A percentile compares a stretch with the other conserved stretches of the same genome.
Conservation (phyloP, 768 basidiomycete species). For the Suillus spraguei region DNA sequence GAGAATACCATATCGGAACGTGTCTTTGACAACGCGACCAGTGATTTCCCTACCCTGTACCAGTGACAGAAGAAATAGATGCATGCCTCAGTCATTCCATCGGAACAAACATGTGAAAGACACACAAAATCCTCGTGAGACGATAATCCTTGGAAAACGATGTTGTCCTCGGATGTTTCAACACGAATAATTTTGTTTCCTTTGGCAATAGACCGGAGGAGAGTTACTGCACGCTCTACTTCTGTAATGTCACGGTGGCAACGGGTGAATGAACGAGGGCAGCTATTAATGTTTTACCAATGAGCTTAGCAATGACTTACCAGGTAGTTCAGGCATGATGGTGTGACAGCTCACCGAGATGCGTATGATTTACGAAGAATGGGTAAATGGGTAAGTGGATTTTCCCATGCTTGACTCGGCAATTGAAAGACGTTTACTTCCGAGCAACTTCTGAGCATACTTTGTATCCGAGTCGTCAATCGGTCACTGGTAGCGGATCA, state of each 20-base stretch:
- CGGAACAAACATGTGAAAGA: constrained; percentile 1
- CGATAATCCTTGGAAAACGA: constrained; percentile 62
- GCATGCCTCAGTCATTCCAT: constrained; percentile 11
- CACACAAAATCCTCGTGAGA: constrained; percentile 65
- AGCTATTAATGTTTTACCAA: neutral
- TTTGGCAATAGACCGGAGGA: constrained; percentile 52
- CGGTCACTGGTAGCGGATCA: neutral
- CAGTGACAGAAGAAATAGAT: constrained; percentile 5
- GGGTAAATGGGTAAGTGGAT: neutral
- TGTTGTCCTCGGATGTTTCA: constrained; percentile 57
- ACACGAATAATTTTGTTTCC: constrained; percentile 59
- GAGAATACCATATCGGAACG: constrained; percentile 51
- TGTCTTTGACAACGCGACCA: constrained; percentile 48
- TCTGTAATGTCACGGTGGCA: constrained; percentile 40
- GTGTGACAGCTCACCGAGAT: neutral
- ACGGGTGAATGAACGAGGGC: neutral
- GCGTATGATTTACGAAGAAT: neutral
- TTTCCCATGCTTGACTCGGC: neutral
- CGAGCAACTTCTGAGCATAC: neutral
- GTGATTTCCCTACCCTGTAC: constrained; percentile 55
- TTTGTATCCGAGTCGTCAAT: neutral
- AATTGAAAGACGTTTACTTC: neutral
- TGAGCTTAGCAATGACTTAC: constrained; percentile 27
- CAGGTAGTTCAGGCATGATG: constrained; percentile 59
- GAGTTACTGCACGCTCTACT: constrained; percentile 65